phyloP scores from a whole-genome alignment of 1,139 yeast species.

The Scheffersomyces segobiensis region DNA sequence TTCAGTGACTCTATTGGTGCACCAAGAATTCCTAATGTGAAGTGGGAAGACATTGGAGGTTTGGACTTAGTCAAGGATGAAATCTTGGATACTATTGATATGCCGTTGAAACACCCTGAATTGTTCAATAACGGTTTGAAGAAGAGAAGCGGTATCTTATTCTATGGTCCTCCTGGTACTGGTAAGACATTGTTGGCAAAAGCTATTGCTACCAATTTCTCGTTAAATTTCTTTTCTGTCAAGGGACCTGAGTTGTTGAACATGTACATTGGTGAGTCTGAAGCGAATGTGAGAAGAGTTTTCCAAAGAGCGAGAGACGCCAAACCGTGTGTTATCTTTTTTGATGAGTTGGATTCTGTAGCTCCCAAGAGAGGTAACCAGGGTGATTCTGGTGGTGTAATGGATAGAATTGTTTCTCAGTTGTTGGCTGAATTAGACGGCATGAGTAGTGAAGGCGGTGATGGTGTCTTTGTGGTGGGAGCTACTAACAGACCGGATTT shows the following conservation, averaged over 20 bases:
- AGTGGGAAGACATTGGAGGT: slow-evolving; percentile 96
- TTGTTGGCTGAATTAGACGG: slow-evolving; percentile 93
- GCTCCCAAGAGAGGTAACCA: slow-evolving; percentile 98
- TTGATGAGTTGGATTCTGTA: slow-evolving; percentile 95
- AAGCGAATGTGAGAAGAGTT: slow-evolving; percentile 92
- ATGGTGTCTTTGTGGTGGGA: slow-evolving; percentile 93
- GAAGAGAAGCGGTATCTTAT: slow-evolving; percentile 89
- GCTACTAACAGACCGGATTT: slow-evolving; percentile 97
- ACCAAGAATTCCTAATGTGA: slow-evolving; percentile 90
- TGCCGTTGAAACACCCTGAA: slow-evolving; percentile 93
- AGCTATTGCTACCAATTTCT: slow-evolving; percentile 93
- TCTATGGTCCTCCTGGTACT: slow-evolving; percentile 98
- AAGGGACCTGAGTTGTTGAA: slow-evolving; percentile 94
- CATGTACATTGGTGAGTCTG: slow-evolving; percentile 98
- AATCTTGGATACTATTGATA: slow-evolving; percentile 90
- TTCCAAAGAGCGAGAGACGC: slow-evolving; percentile 95
- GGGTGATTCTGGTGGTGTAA: slow-evolving; percentile 97
- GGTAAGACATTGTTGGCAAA: slow-evolving; percentile 94
- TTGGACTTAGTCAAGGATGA: slow-evolving; percentile 87
- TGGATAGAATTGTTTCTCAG: slow-evolving; percentile 97
- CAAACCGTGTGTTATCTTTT: slow-evolving; percentile 94
- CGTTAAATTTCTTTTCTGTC: slow-evolving; percentile 90
- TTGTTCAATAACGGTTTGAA: slow-evolving; percentile 84
- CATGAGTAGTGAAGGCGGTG: slow-evolving; percentile 72
- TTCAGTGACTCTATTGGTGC: slow-evolving; percentile 96